Evolutionary conservation across 1,139 yeast species (phyloP).

Genomic region (Cylindricascospora bacillispora): DNA sequence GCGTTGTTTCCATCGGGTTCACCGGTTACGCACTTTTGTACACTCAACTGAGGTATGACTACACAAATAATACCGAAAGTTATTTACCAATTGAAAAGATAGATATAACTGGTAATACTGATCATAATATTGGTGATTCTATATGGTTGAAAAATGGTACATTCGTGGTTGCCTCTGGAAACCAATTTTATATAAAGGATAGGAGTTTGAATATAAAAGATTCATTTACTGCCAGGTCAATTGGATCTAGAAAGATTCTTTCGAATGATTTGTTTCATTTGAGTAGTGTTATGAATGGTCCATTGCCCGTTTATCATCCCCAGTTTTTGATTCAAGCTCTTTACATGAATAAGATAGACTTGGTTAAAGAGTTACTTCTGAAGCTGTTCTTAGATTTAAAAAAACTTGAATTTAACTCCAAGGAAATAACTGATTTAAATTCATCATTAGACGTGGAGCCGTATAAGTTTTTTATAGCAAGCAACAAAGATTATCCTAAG

Average conservation of each 20-base stretch:
- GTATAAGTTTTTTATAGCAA: conserved; percentile 20
- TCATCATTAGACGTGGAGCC: conserved; percentile 29
- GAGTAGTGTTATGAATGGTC: conserved; percentile 72
- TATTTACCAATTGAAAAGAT: conserved; percentile 66
- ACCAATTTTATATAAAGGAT: conserved; percentile 76
- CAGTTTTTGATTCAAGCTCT: conserved; percentile 72
- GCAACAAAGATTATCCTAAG: conserved; percentile 13
- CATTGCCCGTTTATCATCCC: conserved; percentile 84
- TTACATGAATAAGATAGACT: conserved; percentile 44
- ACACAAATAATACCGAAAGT: conserved; percentile 66
- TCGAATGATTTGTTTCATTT: conserved; percentile 47
- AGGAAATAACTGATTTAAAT: conserved; percentile 26
- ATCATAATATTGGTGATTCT: conserved; percentile 79
- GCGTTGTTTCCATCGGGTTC: conserved; percentile 73
- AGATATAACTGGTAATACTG: conserved; percentile 57
- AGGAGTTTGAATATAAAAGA: conserved; percentile 50
- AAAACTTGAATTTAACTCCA: conserved; percentile 34
- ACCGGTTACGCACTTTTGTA: conserved; percentile 47
- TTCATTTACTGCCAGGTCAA: conserved; percentile 33
- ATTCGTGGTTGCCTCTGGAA: conserved; percentile 77
- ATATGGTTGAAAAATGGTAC: conserved; percentile 74
- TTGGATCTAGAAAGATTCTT: conserved; percentile 36
- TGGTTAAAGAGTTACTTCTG: conserved; percentile 48
- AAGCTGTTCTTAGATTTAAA: conserved; percentile 41
- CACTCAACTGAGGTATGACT: conserved; percentile 78